Percentiles rank a stretch among this genome's conserved stretches.
These are phyloP conservation scores for Carex cristatella DNA, from an alignment of 176 grass and related monocot species.

Conservation along the genomic window DNA sequence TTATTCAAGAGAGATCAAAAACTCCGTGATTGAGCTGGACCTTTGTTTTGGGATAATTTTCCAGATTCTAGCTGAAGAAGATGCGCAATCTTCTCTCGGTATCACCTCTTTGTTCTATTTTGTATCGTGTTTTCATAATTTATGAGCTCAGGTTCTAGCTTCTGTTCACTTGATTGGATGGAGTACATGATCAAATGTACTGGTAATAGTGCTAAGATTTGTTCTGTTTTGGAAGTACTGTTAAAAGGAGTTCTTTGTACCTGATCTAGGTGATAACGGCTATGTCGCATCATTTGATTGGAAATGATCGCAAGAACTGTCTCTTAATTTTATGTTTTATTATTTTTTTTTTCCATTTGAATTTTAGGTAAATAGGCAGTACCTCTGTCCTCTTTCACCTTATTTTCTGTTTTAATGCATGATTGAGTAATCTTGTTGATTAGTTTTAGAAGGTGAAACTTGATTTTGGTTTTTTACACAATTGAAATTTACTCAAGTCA, in stretches of 20 bases:
- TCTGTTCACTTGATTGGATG: not conserved
- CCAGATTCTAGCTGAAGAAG: not conserved
- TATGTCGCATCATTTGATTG: not conserved
- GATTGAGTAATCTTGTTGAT: not conserved
- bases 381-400: not conserved
- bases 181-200: not conserved
- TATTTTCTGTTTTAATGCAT: not conserved
- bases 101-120: not conserved
- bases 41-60: not conserved
- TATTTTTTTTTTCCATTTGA: not conserved
- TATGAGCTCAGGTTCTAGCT: not conserved
- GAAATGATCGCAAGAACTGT: not conserved
- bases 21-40: not conserved
- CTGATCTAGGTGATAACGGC: not conserved
- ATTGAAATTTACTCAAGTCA: not conserved
- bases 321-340: not conserved
- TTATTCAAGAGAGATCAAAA: not conserved
- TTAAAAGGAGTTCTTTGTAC: not conserved
- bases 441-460: not conserved
- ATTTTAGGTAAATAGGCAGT: not conserved
- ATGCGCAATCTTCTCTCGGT: constrained; percentile 61
- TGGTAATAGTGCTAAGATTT: not conserved
- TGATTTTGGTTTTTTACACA: not conserved
- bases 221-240: not conserved
- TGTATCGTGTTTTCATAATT: not conserved